Base-by-base conservation (phyloP, 2,329 filamentous ascomycete species). In the Cladosporium austrohemisphaericum region DNA sequence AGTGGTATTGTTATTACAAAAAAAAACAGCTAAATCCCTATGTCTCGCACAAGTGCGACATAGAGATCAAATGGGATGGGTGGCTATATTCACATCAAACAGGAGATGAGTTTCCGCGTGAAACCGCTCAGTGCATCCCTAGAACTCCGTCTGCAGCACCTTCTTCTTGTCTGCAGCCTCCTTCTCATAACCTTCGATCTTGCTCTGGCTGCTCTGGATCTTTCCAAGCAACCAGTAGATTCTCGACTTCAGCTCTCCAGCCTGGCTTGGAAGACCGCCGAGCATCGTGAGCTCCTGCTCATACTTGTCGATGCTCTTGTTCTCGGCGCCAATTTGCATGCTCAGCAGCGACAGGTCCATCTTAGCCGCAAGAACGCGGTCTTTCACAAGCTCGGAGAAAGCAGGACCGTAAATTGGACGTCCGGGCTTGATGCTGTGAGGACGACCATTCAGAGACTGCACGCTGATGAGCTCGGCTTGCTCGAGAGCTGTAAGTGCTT, bases 341-440 rank as follows among this genome's bases (percentile, higher is more conserved):
- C 74, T 76, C 18, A 94, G 61, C 14, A 90, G 75, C 1, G 80
- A 79, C 9, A 94, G 72, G 51, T 76, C 73, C 52, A 96, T 79
- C 56, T 84, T 81, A 28, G 86, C 84, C 33, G 77, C 76, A 33
- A 96, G 74, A 1, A 89, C 88, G 5, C 76, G 74, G 63, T 96
- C 91, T 37, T 80, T 71, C 0, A 83, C 77, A 29, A 96, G 71
- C 29, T 80, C 75, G 52, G 78, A 76, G 71, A 97, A 97, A 0
- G 91, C 91, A 1, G 91, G 83, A 51, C 84, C 81, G 68, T 92
- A 94, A 20, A 97, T 85, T 0, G 92, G 91, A 62, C 88, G 89
- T 18, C 90, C 90, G 0, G 89, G 85, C 47, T 78, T 83, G 65
- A 97, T 86, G 25, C 75, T 76, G 50, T 84, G 81, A 0, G 93